A percentile compares a stretch with the other conserved stretches of the same genome.
Conservation (phyloP, 2,329 filamentous ascomycete genomes). For the Hymenoscyphus linearis region DNA sequence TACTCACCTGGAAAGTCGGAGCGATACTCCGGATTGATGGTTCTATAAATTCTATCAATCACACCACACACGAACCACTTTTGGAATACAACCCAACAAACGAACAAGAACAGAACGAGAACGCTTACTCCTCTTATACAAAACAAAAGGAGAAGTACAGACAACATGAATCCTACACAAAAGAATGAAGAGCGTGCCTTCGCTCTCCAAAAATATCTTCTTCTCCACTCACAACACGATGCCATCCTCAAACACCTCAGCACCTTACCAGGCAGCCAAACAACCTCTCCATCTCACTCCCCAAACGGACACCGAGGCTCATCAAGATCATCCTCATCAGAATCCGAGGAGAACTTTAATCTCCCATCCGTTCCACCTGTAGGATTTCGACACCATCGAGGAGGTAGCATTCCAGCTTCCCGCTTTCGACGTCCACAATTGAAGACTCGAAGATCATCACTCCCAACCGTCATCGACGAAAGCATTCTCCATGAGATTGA, state of each 20-base stretch:
- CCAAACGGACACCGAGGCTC: constrained; percentile 7
- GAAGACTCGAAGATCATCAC: constrained; percentile 16
- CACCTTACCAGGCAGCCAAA: not conserved
- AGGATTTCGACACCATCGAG: constrained; percentile 6
- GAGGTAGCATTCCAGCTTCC: constrained; percentile 7
- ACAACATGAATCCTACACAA: constrained; percentile 17
- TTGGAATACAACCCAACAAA: not conserved
- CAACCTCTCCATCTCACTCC: constrained; percentile 7
- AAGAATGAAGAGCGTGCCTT: constrained; percentile 29
- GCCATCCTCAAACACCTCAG: constrained; percentile 31
- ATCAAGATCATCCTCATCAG: constrained; percentile 21
- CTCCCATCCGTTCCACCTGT: constrained; percentile 8
- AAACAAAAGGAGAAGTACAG: not conserved
- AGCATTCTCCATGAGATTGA: constrained; percentile 20
- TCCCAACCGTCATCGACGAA: constrained; percentile 26
- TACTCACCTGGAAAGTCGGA: not conserved
- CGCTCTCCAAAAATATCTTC: constrained; percentile 33
- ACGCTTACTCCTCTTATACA: not conserved
- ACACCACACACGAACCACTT: not conserved
- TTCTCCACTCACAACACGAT: constrained; percentile 32
- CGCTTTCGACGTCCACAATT: constrained; percentile 7
- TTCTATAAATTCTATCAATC: not conserved
- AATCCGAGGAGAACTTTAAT: constrained; percentile 9
- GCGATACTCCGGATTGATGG: not conserved
- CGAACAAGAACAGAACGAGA: not conserved